phyloP scores from a whole-genome alignment of 106 monocot species.

The Platanthera zijinensis region DNA sequence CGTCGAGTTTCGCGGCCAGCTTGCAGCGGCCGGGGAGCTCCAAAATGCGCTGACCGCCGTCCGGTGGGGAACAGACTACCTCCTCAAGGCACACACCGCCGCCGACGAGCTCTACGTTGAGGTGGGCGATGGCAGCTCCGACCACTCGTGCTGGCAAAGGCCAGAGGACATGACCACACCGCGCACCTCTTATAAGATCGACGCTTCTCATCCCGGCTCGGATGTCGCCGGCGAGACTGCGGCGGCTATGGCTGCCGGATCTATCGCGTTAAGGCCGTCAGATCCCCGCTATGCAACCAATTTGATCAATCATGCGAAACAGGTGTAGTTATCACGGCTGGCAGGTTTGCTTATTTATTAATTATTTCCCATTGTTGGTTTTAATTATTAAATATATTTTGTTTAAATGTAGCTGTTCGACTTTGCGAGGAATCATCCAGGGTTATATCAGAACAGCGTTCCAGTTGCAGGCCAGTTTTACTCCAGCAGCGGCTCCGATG shows the following conservation, averaged over 20 bases:
- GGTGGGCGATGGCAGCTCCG: conserved; percentile 73
- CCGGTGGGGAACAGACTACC: conserved; percentile 72
- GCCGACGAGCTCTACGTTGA: conserved; percentile 40
- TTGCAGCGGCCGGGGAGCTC: conserved; percentile 32
- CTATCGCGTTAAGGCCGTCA: conserved; percentile 26
- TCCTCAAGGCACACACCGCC: conserved; percentile 35
- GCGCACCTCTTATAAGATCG: conserved; percentile 28
- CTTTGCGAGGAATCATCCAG: conserved; percentile 39
- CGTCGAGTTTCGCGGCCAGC: conserved; percentile 26
- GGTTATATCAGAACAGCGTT: conserved; percentile 43
- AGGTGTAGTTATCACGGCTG: conserved; percentile 10
- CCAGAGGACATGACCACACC: conserved; percentile 82
- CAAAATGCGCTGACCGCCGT: conserved; percentile 35
- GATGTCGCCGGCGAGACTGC: conserved; percentile 62
- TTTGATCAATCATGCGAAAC: conserved; percentile 37
- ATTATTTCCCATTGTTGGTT: neutral
- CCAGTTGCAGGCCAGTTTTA: conserved; percentile 42
- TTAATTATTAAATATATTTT: neutral
- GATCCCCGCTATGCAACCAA: conserved; percentile 23
- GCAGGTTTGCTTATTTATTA: neutral
- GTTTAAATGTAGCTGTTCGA: conserved; percentile 43
- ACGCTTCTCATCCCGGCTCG: conserved; percentile 30
- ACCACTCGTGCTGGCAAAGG: conserved; percentile 73
- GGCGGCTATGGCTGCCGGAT: conserved; percentile 54
- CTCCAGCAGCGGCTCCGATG: conserved; percentile 55